A percentile compares a stretch with the other conserved stretches of the same genome.
phyloP scores from a whole-genome alignment of 1,284 basidiomycete species.

The Sutorius eximius region DNA sequence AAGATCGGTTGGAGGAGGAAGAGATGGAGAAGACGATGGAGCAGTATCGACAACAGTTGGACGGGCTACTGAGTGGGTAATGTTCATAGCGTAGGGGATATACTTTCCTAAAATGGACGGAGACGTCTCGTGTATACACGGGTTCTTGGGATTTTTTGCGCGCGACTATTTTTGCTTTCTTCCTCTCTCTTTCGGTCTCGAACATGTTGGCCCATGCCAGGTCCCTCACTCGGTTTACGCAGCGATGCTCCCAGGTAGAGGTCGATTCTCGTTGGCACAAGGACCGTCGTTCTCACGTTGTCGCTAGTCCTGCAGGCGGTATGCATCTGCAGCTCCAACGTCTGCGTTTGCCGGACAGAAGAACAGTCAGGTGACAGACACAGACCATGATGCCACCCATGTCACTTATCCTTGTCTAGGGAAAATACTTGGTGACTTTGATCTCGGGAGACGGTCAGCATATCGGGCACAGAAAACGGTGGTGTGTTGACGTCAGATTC shows the following conservation, averaged over 20 bases:
- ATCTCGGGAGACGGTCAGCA: conserved; percentile 87
- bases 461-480: conserved; percentile 22
- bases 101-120: conserved; percentile 13
- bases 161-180: conserved; percentile 5
- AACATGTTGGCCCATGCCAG: conserved; percentile 56
- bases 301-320: conserved; percentile 55
- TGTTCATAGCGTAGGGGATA: too few species aligned
- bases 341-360: conserved; percentile 88
- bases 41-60: conserved; percentile 82
- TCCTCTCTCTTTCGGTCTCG: background rate
- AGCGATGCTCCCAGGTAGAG: conserved; percentile 47
- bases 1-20: conserved; percentile 71
- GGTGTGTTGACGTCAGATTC: conserved; percentile 19
- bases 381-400: background rate
- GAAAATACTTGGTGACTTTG: conserved; percentile 92
- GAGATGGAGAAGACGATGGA: conserved; percentile 85
- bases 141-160: conserved; percentile 10
- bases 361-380: conserved; percentile 69
- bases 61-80: conserved; percentile 78
- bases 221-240: conserved; percentile 54
- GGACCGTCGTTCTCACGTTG: conserved; percentile 15
- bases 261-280: conserved; percentile 8
- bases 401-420: conserved; percentile 48
- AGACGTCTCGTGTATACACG: too few species aligned
- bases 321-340: conserved; percentile 75